Conservation (phyloP, 116 monocot genomes). For the Zostera marina region DNA sequence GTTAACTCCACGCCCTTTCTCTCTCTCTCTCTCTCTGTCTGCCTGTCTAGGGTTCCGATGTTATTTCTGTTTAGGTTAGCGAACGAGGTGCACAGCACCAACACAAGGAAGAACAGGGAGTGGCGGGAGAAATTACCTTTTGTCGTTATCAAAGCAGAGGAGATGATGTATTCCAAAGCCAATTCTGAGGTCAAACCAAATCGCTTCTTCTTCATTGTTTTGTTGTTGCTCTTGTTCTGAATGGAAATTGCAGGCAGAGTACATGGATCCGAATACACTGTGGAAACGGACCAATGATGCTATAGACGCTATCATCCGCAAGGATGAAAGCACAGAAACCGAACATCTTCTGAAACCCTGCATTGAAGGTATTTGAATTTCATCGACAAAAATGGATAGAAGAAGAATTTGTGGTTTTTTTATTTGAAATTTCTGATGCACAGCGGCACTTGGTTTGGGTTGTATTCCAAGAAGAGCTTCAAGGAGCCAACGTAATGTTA, state of each 20-base stretch:
- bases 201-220: neutral
- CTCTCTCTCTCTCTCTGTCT: neutral
- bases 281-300: conserved; percentile 65
- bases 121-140: conserved; percentile 89
- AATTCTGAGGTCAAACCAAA: conserved; percentile 54
- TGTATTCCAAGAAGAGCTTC: conserved; percentile 77
- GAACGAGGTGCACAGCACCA: conserved; percentile 37
- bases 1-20: too few species aligned
- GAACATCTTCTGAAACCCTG: conserved; percentile 57
- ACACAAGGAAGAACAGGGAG: conserved; percentile 57
- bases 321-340: conserved; percentile 38
- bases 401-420: too few species aligned
- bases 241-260: conserved; percentile 35
- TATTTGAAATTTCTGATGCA: neutral
- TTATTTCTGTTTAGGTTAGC: conserved; percentile 22
- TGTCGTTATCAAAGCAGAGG: conserved; percentile 76
- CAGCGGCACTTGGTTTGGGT: conserved; percentile 84
- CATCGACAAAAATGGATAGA: neutral
- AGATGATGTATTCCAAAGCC: conserved; percentile 94
- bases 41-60: neutral
- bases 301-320: conserved; percentile 70
- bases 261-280: conserved; percentile 48
- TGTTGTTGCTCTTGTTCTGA: neutral
- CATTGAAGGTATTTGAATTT: conserved; percentile 58
- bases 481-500: conserved; percentile 68